Base-by-base conservation (phyloP, 345 rosid genomes). In the Gossypium raimondii region DNA sequence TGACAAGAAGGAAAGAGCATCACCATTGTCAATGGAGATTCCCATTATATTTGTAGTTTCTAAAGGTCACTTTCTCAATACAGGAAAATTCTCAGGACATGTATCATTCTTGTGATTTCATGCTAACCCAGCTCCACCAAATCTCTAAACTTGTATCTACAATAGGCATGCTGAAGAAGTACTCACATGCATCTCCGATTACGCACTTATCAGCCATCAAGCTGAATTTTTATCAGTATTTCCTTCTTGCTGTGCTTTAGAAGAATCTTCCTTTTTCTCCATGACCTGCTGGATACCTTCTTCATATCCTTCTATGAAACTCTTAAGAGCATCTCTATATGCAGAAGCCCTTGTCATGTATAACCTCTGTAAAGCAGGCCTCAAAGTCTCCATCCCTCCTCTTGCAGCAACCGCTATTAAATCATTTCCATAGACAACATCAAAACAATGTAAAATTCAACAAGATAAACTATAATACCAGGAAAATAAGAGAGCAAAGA, bases 271-370 rank as follows among this genome's bases (percentile, higher is more conserved):
- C 64, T 75, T 64, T 67, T 65, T 75, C 71, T 65, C 77, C 72
- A 64, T 65, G 72, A 66, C 73, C 34, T 66, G 63, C 43, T 66
- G 73, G 65, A 75, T 52, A 16, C 73, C 78, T 55, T 75, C 78
- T 67, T 75, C 73, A 75, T 75, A 75, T 38, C 73, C 72, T 57
- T 66, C 66, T 20, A 75, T 75, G 44, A 67, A 75, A 66, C 78
- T 75, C 55, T 43, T 41, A 29, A 93, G 90, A 79, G 93, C 96
- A 81, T 95, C 97, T 86, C 85, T 87, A 65, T 87, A 95, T 3
- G 93, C 86, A 73, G 97, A 91, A 69, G 91, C 97, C 78, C 93
- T 86, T 17, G 91, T 93, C 97, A 91, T 89, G 91, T 90, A 93
- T 48, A 95, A 70, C 66, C 91, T 87, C 77, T 93, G 99, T 85